Base-by-base conservation (phyloP, 768 basidiomycete genomes). In the Dictyophora rubrovolvata region DNA sequence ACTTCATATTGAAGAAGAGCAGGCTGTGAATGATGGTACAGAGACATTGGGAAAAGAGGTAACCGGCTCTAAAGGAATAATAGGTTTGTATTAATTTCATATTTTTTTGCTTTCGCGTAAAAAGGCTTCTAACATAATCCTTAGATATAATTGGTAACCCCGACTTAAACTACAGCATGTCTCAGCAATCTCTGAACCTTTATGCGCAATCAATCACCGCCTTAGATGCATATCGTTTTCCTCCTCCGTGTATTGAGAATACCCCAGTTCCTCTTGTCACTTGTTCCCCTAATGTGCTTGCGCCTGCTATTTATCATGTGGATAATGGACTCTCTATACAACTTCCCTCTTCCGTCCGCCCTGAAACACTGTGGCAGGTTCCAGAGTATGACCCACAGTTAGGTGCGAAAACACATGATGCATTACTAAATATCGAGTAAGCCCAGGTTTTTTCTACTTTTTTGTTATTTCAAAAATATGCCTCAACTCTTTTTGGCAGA, bases 181-280 rank as follows among this genome's bases (percentile, higher is more conserved):
- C 42, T 42, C 42, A 9, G 18, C 12, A 22, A 16, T 18, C 50
- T 18, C 14, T 34, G 18, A 34, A 22, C 14, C 17, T 51, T 16
- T 51, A 51, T 51, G 20, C 50, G 20, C 50, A 20, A 51, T 34
- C 50, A 34, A 51, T 51, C 11, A 16, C 20, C 28, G 20, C 14
- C 18, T 51, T 59, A 22, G 50, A 52, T 28, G 48, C 12, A 21
- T 59, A 59, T 42, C 48, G 49, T 50, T 59, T 59, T 36, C 57
- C 56, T 1, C 56, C 56, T n/a, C 20, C 42, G 18, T 23, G 21
- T 36, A n/a, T 36, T 28, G 53, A 54, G 20, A 36, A 10, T 36
- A 36, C 34, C 2, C 18, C 2, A 11, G 50, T 4, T n/a, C 11
- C 42, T 42, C 14, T 14, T 12, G n/a, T 42, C 14, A 42, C 12